phyloP scores from a whole-genome alignment of 108 stramenopile genomes.

The Cyclotella atomus region DNA sequence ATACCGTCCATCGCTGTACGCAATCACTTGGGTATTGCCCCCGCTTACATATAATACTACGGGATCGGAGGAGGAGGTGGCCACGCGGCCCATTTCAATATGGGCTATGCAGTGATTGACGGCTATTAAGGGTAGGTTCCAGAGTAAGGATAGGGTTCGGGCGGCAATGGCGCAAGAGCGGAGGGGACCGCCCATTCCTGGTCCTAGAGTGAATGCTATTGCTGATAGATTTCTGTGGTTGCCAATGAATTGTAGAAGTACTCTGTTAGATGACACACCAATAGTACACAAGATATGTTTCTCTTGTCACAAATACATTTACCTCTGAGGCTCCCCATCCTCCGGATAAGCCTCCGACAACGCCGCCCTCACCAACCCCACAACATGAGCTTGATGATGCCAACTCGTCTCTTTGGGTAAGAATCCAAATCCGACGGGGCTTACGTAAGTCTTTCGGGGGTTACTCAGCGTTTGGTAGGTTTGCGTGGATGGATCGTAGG shows the following conservation, averaged over 20 bases:
- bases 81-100: slow-evolving; percentile 99
- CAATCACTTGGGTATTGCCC: slow-evolving; percentile 99
- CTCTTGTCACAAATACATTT: no score
- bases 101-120: slow-evolving; percentile 99
- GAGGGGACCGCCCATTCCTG: slow-evolving; percentile 99
- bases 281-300: no score
- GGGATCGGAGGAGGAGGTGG: slow-evolving; percentile 85
- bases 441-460: slow-evolving; percentile 95
- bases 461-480: slow-evolving; percentile 94
- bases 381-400: slow-evolving; percentile 97
- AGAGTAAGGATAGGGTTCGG: slow-evolving; percentile 82
- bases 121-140: slow-evolving; percentile 91
- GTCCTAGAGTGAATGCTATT: slow-evolving; percentile 93
- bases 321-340: slow-evolving; percentile 45
- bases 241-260: no score
- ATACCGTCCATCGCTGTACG: slow-evolving; percentile 91
- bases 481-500: slow-evolving; percentile 66
- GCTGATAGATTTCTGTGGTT: slow-evolving; percentile 58
- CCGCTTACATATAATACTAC: slow-evolving; percentile 98
- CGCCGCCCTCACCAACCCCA: slow-evolving; percentile 89
- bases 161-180: slow-evolving; percentile 92
- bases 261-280: no score
- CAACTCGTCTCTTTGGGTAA: slow-evolving; percentile 96
- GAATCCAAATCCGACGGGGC: slow-evolving; percentile 96
- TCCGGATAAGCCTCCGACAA: slow-evolving; percentile 85